Evolutionary conservation across 441 rosid genomes (phyloP).

Genomic region (Corymbia calophylla): DNA sequence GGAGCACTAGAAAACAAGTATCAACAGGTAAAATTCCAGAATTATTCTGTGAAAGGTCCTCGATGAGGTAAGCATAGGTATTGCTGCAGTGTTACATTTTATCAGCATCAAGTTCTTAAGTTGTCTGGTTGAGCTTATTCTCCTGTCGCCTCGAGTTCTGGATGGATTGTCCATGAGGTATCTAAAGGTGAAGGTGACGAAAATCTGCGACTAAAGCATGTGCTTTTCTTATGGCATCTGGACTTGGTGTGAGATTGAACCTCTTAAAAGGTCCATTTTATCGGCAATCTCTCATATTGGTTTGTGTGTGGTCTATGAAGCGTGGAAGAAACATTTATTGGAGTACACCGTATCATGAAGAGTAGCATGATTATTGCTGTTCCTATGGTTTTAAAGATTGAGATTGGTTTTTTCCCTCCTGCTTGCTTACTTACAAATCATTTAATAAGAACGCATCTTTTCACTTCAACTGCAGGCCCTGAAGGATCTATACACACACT

Average conservation of each 20-base stretch:
- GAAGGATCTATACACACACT: constrained; percentile 12
- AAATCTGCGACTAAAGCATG: neutral
- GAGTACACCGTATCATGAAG: neutral
- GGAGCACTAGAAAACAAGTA: constrained; percentile 16
- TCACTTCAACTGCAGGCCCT: constrained; percentile 2
- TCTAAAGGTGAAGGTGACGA: neutral
- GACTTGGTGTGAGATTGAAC: neutral
- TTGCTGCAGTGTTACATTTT: neutral
- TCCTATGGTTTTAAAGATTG: neutral
- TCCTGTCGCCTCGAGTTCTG: neutral
- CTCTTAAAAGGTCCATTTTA: neutral
- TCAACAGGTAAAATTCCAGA: constrained; percentile 7
- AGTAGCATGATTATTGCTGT: neutral
- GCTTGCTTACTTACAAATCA: neutral
- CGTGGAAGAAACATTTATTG: neutral
- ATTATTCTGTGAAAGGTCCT: neutral
- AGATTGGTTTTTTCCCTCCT: neutral
- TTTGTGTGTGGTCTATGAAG: neutral
- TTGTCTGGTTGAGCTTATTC: neutral
- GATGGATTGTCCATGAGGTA: neutral
- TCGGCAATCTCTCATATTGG: neutral
- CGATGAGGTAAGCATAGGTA: neutral
- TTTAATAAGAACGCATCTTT: neutral
- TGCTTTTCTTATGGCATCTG: neutral
- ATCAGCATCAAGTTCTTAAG: neutral